phyloP scores from a whole-genome alignment of 371 early-diverging fungal species.

The Sporodiniella umbellata region DNA sequence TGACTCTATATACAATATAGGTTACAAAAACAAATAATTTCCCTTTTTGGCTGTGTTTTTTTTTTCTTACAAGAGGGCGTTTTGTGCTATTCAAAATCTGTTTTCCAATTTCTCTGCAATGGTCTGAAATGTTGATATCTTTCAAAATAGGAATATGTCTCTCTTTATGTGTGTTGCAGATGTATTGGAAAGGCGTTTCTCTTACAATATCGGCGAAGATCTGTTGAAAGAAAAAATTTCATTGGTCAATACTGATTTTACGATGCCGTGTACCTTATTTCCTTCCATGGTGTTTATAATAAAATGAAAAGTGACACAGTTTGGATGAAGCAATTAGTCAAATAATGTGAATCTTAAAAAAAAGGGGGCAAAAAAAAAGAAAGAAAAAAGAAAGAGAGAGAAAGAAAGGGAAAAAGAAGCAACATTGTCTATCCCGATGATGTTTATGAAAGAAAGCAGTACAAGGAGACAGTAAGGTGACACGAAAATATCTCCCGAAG shows the following conservation, averaged over 20 bases:
- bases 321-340: too few species aligned
- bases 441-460: not conserved
- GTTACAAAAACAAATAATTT: not conserved
- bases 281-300: not conserved
- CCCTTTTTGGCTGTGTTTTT: not conserved
- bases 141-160: slow-evolving; percentile 19
- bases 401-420: not conserved
- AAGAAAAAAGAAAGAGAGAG: slow-evolving; percentile 2
- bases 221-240: not conserved
- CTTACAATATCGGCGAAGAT: slow-evolving; percentile 5
- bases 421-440: too few species aligned
- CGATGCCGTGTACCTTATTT: slow-evolving; percentile 1
- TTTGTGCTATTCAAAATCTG: slow-evolving; percentile 22
- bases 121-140: slow-evolving; percentile 18
- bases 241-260: not conserved
- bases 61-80: slow-evolving; percentile 15
- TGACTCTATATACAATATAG: slow-evolving; percentile 27
- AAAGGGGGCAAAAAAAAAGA: not conserved
- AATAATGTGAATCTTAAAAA: not conserved
- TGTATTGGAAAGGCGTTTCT: slow-evolving; percentile 16
- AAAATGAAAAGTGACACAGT: not conserved
- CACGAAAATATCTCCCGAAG: not conserved
- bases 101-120: slow-evolving; percentile 23
- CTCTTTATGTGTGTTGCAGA: slow-evolving; percentile 21
- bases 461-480: not conserved